Evolutionary conservation across 345 rosid species (phyloP), one percentile per base, ranked within the genome.

Genomic region (Triadica sebifera): DNA sequence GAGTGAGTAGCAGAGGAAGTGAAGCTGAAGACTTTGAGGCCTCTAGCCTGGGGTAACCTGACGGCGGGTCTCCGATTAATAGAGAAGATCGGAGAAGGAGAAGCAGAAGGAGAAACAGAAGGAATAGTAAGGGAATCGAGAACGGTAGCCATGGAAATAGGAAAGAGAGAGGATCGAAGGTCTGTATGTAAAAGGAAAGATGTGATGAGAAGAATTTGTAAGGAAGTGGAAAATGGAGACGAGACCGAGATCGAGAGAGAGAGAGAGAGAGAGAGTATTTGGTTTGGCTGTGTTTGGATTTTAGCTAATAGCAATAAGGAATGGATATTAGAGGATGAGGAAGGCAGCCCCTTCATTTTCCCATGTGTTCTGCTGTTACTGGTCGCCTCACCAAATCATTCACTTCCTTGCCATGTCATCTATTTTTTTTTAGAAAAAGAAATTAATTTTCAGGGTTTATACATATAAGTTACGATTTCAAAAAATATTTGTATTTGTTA

Each of bases 81-180:
- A 17, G 70, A 20, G 49, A 77, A 51, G 61, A 76, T 58, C 41
- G 71, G 65, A 50, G 78, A 75, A 67, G 37, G 2, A 55, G 34
- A 3, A 3, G 64, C 62, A n/a, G 50, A 53, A 15, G 50, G 22
- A 56, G 78, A 69, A 41, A 71, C 66, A 58, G 76, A 72, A 51
- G 80, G 79, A 8, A 79, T 52, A 25, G 79, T 11, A 41, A 83
- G 63, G 24, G 86, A 75, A 12, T 80, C 78, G 50, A 81, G 81
- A 6, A 81, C 79, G 22, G 79, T 38, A 38, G 88, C 86, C 88
- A 85, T 85, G 69, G 74, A 57, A 58, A 52, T 8, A 20, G 65
- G 38, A 47, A 22, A 24, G 55, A 39, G 5, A 58, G 60, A 12
- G 24, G 74, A 56, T 60, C 22, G 3, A 29, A 58, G 11, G 59